These are phyloP conservation scores for Trichoderma sp. DNA, from an alignment of 2,329 filamentous ascomycete species.

Conservation along the genomic window DNA sequence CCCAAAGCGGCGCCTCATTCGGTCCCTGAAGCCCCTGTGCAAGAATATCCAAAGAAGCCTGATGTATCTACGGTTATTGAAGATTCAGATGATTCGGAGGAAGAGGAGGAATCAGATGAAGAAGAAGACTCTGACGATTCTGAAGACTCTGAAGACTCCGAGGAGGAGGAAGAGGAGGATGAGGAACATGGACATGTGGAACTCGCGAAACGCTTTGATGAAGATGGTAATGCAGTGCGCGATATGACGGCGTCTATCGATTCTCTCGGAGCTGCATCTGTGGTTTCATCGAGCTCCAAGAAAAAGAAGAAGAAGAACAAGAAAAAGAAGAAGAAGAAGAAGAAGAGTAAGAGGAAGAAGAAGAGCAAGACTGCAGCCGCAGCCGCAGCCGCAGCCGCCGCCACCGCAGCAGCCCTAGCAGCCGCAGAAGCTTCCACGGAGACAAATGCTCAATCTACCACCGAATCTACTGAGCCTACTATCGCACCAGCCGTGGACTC, in stretches of 20 bases:
- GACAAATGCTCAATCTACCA: not conserved
- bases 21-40: not conserved
- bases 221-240: constrained; percentile 8
- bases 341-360: constrained; percentile 10
- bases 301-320: constrained; percentile 31
- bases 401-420: not conserved
- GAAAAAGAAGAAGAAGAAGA: constrained; percentile 3
- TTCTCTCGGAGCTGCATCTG: not conserved
- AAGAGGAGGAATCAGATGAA: constrained; percentile 14
- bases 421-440: constrained; percentile 4
- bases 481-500: not conserved
- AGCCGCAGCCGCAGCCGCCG: not conserved
- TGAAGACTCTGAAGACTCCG: constrained; percentile 27
- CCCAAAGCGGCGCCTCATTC: not conserved
- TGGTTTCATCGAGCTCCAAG: constrained; percentile 26
- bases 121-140: constrained; percentile 22
- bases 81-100: constrained; percentile 15
- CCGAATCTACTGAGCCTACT: not conserved
- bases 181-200: constrained; percentile 8
- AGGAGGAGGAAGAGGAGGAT: constrained; percentile 9
- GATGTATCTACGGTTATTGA: not conserved
- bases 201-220: not conserved
- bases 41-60: constrained; percentile 7
- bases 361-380: constrained; percentile 6
- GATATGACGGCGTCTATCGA: constrained; percentile 20